Conservation (phyloP, 129 eudicot genomes). For the Deinandra increscens region DNA sequence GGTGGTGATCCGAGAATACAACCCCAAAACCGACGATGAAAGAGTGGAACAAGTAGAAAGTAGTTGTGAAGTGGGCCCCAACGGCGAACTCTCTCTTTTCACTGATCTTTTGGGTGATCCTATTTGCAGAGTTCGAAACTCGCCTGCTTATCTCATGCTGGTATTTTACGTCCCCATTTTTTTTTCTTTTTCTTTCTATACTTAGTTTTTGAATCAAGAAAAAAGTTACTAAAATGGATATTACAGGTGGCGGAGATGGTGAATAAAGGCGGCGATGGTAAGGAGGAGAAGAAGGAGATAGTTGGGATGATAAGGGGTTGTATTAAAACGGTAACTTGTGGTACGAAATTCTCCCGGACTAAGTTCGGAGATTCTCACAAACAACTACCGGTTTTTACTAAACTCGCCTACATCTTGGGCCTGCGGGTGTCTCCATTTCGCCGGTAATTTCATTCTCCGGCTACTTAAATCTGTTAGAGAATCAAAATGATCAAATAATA, state of each 20-base stretch:
- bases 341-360: conserved; percentile 45
- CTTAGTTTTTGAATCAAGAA: neutral
- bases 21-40: conserved; percentile 44
- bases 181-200: neutral
- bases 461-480: no score
- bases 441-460: conserved; percentile 43
- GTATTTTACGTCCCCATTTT: conserved; percentile 25
- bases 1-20: conserved; percentile 61
- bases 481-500: no score
- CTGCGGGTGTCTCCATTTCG: conserved; percentile 82
- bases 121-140: conserved; percentile 88
- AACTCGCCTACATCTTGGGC: conserved; percentile 83
- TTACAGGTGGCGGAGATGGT: conserved; percentile 79
- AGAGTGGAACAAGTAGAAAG: conserved; percentile 76
- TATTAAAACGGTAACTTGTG: conserved; percentile 91
- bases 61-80: conserved; percentile 89
- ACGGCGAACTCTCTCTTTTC: conserved; percentile 65
- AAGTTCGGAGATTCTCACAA: conserved; percentile 18
- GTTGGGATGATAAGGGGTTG: conserved; percentile 96
- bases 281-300: conserved; percentile 47
- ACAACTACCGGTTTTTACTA: conserved; percentile 57
- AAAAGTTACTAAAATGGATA: neutral
- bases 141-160: conserved; percentile 93
- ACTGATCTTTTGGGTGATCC: conserved; percentile 97
- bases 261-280: conserved; percentile 26